Base-by-base conservation (phyloP, 331 rosid species). In the Rhamnella rubrinervis region DNA sequence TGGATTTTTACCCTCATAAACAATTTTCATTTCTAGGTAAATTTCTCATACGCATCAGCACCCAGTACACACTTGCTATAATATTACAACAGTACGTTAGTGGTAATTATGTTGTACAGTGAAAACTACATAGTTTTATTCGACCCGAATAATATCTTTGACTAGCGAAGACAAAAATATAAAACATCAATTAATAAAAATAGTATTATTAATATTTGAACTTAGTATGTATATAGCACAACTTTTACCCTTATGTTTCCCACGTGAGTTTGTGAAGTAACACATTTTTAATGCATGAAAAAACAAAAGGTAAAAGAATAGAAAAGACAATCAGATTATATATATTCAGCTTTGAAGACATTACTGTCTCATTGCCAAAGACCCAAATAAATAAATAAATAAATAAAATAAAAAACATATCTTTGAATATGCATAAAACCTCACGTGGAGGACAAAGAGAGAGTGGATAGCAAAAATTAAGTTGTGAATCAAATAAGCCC, bases 401-500 rank as follows among this genome's bases (percentile, higher is more conserved):
- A 15, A 72, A 26, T 0, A 26, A 26, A 2, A 15, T 70, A 26
- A 3, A 26, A 26, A 0, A 2, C 31, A 26, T 26, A 26, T 26
- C 31, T 26, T 26, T 26, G 31, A 26, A 26, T 26, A 26, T 3
- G 57, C 57, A 65, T 64, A 12, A 52, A 40, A 64, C 28, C 61
- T 66, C 76, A 58, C 77, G 76, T 75, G 82, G 76, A 74, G 63
- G 69, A 53, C 82, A 77, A n/a, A 35, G 50, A 25, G 2, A 26
- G 31, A 44, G 17, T 26, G 51, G 47, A 78, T 66, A 59, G 31
- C 31, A 26, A 26, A 68, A 72, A 73, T 51, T 63, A 58, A 56
- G 71, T 66, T 18, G 10, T 74, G 8, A 74, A 78, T 61, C 51
- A 40, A 26, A 26, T 3, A 26, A 3, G 59, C 26, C 66, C 39